Percentiles rank a stretch among this genome's conserved stretches.
phyloP scores from a whole-genome alignment of 768 basidiomycete species.

The Amanita polypyramis region DNA sequence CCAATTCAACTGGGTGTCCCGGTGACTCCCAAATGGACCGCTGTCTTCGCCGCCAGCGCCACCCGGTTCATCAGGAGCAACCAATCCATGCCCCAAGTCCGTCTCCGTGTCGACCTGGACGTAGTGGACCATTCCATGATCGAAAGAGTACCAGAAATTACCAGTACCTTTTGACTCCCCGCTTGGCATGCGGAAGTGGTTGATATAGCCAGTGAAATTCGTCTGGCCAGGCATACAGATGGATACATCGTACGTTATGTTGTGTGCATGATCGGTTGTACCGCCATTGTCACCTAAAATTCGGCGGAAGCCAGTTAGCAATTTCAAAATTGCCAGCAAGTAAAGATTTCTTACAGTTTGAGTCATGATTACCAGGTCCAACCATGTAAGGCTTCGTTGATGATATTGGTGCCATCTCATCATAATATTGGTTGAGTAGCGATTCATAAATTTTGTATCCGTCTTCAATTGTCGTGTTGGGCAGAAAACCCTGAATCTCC shows the following conservation, averaged over 20 bases:
- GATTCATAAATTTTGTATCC: conserved; percentile 14
- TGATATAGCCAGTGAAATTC: conserved; percentile 14
- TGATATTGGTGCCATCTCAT: conserved; percentile 13
- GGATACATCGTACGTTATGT: conserved; percentile 5
- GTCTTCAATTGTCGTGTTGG: conserved; percentile 12
- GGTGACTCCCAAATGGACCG: conserved; percentile 13
- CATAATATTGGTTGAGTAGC: conserved; percentile 14
- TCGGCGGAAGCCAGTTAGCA: not conserved
- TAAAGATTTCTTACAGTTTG: conserved; percentile 10
- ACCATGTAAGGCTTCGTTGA: conserved; percentile 15
- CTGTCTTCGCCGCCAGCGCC: conserved; percentile 11
- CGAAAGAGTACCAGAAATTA: conserved; percentile 16
- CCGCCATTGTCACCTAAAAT: conserved; percentile 10
- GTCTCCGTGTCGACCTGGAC: conserved; percentile 14
- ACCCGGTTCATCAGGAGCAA: conserved; percentile 12
- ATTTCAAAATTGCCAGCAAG: not conserved
- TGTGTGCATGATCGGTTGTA: not conserved
- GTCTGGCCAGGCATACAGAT: conserved; percentile 15
- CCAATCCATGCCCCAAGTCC: conserved; percentile 11
- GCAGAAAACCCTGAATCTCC: conserved; percentile 11
- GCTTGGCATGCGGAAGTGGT: conserved; percentile 14
- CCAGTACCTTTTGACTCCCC: conserved; percentile 11
- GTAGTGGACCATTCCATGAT: conserved; percentile 14
- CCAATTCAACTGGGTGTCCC: conserved; percentile 13
- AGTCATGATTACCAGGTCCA: conserved; percentile 15